Evolutionary conservation across 2,329 filamentous ascomycete species (phyloP).

Genomic region (Fusarium foetens): DNA sequence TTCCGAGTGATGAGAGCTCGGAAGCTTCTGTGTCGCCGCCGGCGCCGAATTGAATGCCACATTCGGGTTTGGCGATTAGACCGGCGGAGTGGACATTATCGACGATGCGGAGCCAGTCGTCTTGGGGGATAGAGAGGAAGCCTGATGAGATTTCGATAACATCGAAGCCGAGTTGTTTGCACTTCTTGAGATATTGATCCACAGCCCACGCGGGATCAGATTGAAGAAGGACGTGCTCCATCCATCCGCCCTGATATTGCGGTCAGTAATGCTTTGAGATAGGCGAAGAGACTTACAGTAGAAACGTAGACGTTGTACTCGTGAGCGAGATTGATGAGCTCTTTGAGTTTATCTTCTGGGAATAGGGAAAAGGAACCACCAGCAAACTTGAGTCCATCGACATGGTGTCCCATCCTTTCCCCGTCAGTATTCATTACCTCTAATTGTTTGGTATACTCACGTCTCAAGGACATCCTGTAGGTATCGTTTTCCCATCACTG

Average conservation of each 20-base stretch:
- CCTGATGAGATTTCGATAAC: constrained; percentile 64
- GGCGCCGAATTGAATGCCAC: constrained; percentile 67
- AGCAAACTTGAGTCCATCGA: constrained; percentile 66
- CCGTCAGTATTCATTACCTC: background rate
- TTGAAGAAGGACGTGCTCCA: constrained; percentile 16
- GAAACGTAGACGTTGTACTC: constrained; percentile 23
- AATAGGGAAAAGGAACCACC: constrained; percentile 48
- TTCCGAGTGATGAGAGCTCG: constrained; percentile 49
- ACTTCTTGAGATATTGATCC: constrained; percentile 62
- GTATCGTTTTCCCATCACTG: constrained; percentile 63
- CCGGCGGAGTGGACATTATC: constrained; percentile 58
- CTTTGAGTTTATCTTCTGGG: background rate
- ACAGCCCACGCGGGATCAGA: constrained; percentile 55
- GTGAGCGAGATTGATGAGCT: constrained; percentile 17
- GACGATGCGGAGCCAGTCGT: constrained; percentile 64
- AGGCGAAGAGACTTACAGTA: background rate
- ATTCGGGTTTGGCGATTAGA: constrained; percentile 63
- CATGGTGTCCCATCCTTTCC: constrained; percentile 59
- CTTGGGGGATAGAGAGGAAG: constrained; percentile 63
- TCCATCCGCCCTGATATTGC: constrained; percentile 4
- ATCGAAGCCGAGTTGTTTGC: constrained; percentile 64
- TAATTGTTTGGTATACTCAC: constrained; percentile 34
- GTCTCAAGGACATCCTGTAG: constrained; percentile 64
- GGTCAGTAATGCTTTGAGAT: background rate
- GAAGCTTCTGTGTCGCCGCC: constrained; percentile 62